These are phyloP conservation scores for Lignosus rhinocerotis DNA, from an alignment of 1,284 basidiomycete genomes.

Conservation along the genomic window DNA sequence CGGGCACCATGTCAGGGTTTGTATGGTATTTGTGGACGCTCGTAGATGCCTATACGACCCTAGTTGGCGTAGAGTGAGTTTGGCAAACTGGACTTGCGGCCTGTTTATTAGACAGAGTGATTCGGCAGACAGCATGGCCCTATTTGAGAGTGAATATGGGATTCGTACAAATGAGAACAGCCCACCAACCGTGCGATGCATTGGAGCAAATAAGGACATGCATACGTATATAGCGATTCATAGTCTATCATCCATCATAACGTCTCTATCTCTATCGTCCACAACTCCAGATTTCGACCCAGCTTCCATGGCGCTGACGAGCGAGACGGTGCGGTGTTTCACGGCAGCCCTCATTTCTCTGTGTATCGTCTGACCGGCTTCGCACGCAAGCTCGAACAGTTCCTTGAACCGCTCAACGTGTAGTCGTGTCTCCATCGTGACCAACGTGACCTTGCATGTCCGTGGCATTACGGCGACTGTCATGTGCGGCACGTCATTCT, in stretches of 20 bases:
- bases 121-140: no score
- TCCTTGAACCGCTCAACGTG: conserved; percentile 93
- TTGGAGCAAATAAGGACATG: no score
- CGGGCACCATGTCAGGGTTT: no score
- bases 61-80: no score
- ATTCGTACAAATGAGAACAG: no score
- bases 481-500: conserved; percentile 85
- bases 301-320: conserved; percentile 52
- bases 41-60: no score
- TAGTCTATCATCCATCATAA: conserved; percentile 25
- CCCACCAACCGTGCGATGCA: no score
- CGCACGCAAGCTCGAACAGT: conserved; percentile 77
- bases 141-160: no score
- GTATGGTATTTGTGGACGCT: no score
- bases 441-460: conserved; percentile 80
- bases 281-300: conserved; percentile 26
- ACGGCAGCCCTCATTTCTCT: conserved; percentile 83
- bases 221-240: conserved; percentile 1
- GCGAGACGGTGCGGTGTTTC: conserved; percentile 58
- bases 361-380: conserved; percentile 80
- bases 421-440: conserved; percentile 92
- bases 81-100: no score
- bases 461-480: conserved; percentile 89
- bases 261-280: conserved; percentile 24
- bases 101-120: no score